Percentiles rank a stretch among this genome's conserved stretches.
These are phyloP conservation scores for Candida ascalaphidarum DNA, from an alignment of 805 yeast genomes.

Conservation along the genomic window DNA sequence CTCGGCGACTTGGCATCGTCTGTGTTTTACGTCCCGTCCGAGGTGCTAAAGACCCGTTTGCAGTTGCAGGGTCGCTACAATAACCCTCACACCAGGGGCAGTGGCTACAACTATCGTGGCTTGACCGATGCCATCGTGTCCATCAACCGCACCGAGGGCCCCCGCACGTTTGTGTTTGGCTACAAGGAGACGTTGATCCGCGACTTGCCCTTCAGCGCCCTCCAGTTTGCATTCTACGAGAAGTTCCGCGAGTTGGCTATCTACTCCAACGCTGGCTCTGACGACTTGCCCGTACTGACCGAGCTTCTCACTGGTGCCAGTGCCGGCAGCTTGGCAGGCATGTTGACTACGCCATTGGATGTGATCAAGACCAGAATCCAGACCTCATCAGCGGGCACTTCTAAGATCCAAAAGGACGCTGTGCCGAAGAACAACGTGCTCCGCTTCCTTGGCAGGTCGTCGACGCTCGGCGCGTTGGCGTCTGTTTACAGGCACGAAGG, in stretches of 20 bases:
- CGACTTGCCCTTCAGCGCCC: constrained; percentile 91
- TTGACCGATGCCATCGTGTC: constrained; percentile 61
- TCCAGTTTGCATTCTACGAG: constrained; percentile 95
- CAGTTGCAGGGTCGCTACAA: constrained; percentile 88
- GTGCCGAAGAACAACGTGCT: constrained; percentile 3
- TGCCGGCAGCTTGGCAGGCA: constrained; percentile 92
- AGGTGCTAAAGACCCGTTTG: constrained; percentile 84
- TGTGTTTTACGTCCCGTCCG: constrained; percentile 88
- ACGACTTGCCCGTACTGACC: constrained; percentile 43
- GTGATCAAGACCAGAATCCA: constrained; percentile 90
- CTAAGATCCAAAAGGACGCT: too few species aligned
- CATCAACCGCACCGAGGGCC: constrained; percentile 64
- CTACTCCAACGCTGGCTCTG: constrained; percentile 16
- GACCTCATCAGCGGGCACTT: constrained; percentile 52
- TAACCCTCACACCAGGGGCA: constrained; percentile 58
- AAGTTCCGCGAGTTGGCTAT: constrained; percentile 60
- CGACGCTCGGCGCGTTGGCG: constrained; percentile 23
- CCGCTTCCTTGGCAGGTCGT: constrained; percentile 9
- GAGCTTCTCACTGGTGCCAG: constrained; percentile 89
- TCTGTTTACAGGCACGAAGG: constrained; percentile 68
- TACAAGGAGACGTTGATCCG: constrained; percentile 89
- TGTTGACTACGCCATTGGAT: constrained; percentile 83
- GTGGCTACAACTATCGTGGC: constrained; percentile 85
- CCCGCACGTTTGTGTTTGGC: constrained; percentile 72
- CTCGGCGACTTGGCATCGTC: constrained; percentile 91